These are phyloP conservation scores for Nicotiana obtusifolia DNA, from an alignment of 257 asterid genomes.

Conservation along the genomic window DNA sequence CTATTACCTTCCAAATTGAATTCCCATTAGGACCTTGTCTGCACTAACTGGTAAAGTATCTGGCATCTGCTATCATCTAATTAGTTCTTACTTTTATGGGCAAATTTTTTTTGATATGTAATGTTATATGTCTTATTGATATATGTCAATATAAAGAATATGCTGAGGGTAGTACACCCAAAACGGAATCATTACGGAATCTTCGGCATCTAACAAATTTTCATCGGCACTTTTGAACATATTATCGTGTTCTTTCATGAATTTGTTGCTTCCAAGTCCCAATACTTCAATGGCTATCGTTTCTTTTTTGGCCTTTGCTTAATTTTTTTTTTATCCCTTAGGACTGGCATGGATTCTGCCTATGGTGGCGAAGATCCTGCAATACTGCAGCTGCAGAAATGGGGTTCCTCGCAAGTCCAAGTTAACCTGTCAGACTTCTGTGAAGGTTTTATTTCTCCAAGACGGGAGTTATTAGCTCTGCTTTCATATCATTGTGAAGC, in stretches of 20 bases:
- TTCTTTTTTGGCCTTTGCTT: neutral
- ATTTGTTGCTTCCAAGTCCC: neutral
- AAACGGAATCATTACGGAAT: neutral
- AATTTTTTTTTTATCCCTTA: slow-evolving; percentile 4
- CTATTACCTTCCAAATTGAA: neutral
- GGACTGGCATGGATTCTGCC: slow-evolving; percentile 22
- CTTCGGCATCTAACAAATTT: neutral
- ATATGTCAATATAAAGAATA: neutral
- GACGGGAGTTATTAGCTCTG: slow-evolving; percentile 58
- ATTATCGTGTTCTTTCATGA: neutral
- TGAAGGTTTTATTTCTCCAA: slow-evolving; percentile 87
- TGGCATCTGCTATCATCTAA: neutral
- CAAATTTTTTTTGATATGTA: neutral
- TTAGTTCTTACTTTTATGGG: neutral
- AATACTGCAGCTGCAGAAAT: slow-evolving; percentile 72
- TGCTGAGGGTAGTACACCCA: neutral
- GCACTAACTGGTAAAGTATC: neutral
- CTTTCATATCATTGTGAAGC: slow-evolving; percentile 63
- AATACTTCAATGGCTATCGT: slow-evolving; percentile 1
- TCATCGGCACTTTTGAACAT: neutral
- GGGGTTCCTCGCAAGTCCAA: slow-evolving; percentile 66
- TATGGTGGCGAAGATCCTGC: slow-evolving; percentile 48
- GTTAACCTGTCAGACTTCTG: slow-evolving; percentile 57
- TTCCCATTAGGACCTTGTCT: neutral
- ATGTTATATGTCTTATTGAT: neutral